phyloP scores from a whole-genome alignment of 345 rosid genomes.

The Nephelium lappaceum region DNA sequence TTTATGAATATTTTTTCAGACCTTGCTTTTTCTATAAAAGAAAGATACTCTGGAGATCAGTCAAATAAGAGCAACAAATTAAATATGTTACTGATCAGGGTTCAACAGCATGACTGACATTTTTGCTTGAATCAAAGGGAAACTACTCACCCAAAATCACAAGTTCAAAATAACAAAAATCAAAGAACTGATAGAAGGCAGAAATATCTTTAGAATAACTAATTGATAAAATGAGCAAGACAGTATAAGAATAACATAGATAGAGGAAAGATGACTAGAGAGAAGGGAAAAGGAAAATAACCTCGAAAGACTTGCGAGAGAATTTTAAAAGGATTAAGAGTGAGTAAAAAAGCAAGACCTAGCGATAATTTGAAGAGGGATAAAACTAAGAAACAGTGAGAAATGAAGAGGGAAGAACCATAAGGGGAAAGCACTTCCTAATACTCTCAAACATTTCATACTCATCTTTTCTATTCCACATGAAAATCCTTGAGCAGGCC shows the following conservation, averaged over 20 bases:
- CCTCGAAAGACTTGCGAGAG: neutral
- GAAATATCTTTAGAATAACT: neutral
- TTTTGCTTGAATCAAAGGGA: neutral
- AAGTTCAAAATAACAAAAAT: too few species aligned
- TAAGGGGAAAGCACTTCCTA: neutral
- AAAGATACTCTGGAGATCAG: neutral
- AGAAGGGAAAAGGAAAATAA: neutral
- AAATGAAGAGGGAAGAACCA: neutral
- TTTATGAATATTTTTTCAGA: neutral
- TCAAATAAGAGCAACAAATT: neutral
- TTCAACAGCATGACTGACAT: neutral
- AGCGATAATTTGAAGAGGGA: neutral
- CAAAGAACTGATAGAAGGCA: neutral
- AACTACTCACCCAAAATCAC: too few species aligned
- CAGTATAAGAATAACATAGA: neutral
- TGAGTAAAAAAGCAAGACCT: neutral
- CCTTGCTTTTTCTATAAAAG: neutral
- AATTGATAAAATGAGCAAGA: neutral
- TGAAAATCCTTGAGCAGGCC: neutral
- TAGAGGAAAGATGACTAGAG: neutral
- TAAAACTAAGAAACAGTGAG: neutral
- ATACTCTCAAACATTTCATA: neutral
- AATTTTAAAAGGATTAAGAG: neutral
- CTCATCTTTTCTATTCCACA: neutral
- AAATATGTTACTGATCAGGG: neutral